Conservation (phyloP, 768 basidiomycete species). For the Rhodotorula kratochvilovae region DNA sequence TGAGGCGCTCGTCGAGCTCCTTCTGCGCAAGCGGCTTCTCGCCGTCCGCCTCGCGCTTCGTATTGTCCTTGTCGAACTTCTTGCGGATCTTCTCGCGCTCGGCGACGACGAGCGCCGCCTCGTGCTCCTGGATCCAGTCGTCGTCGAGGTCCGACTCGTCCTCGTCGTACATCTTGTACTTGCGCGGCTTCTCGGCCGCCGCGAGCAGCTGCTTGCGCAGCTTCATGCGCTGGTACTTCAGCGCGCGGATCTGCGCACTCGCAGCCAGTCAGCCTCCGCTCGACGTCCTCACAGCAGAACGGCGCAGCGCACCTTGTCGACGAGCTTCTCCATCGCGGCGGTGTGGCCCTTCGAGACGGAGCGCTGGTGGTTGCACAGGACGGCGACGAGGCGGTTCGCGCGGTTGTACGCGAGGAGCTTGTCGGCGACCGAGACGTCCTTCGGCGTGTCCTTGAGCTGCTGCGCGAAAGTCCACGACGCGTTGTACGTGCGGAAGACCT, state of each 20-base stretch:
- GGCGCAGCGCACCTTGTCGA: conserved; percentile 65
- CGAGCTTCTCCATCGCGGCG: conserved; percentile 89
- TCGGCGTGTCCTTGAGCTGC: conserved; percentile 70
- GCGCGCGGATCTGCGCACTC: conserved; percentile 61
- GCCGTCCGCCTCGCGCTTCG: conserved; percentile 51
- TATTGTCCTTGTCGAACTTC: conserved; percentile 91
- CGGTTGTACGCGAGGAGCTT: conserved; percentile 95
- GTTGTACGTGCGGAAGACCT: conserved; percentile 99
- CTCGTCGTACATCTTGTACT: conserved; percentile 56
- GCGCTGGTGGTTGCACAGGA: conserved; percentile 98
- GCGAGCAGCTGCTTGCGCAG: conserved; percentile 79
- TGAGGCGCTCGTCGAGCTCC: conserved; percentile 62
- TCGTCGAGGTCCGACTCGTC: conserved; percentile 94
- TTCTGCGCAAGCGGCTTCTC: conserved; percentile 50
- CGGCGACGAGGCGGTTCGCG: conserved; percentile 93
- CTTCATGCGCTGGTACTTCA: conserved; percentile 98
- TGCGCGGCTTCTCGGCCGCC: conserved; percentile 75
- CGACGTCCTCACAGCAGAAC: not conserved
- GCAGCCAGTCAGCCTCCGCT: not conserved
- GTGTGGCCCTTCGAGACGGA: conserved; percentile 87
- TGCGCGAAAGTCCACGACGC: conserved; percentile 94
- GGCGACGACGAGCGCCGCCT: conserved; percentile 68
- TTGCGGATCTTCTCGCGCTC: conserved; percentile 75
- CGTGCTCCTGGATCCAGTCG: conserved; percentile 76
- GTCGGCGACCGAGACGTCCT: conserved; percentile 76